Percentiles rank a stretch among this genome's conserved stretches.
These are phyloP conservation scores for Escallonia herrerae DNA, from an alignment of 129 eudicot species.

Conservation along the genomic window DNA sequence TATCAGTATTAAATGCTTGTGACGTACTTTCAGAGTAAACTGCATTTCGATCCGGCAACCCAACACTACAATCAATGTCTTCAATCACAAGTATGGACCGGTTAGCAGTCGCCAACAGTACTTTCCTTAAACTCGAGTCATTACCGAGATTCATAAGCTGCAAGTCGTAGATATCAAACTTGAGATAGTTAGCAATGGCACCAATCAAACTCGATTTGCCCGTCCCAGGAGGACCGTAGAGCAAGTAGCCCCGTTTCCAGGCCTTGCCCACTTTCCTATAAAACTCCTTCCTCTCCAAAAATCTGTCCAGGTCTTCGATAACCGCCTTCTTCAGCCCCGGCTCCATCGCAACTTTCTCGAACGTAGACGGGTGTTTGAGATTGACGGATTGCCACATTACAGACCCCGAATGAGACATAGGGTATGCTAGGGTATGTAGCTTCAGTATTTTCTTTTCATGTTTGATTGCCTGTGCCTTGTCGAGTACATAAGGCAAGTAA, in stretches of 20 bases:
- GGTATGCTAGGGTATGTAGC: constrained; percentile 20
- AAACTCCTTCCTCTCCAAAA: constrained; percentile 34
- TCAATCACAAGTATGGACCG: constrained; percentile 64
- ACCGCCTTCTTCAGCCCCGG: constrained; percentile 16
- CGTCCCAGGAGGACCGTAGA: constrained; percentile 46
- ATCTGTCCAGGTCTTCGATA: constrained; percentile 37
- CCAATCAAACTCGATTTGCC: constrained; percentile 48
- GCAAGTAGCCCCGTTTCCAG: constrained; percentile 52
- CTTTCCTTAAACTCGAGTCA: constrained; percentile 45
- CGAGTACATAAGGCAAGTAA: constrained; percentile 24
- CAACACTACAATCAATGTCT: constrained; percentile 64
- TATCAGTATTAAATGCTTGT: not conserved
- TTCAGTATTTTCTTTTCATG: constrained; percentile 20
- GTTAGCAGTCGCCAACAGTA: constrained; percentile 54
- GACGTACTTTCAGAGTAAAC: too few species aligned
- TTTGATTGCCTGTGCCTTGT: constrained; percentile 14
- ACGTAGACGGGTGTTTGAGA: constrained; percentile 41
- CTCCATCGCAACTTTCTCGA: constrained; percentile 46
- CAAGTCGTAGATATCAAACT: constrained; percentile 56
- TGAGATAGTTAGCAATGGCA: constrained; percentile 44
- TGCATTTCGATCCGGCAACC: constrained; percentile 32
- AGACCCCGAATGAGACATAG: not conserved
- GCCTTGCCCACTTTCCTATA: constrained; percentile 45
- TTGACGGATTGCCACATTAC: constrained; percentile 30
- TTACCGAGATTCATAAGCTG: constrained; percentile 39